These are phyloP conservation scores for Chimonanthus praecox DNA, from an alignment of 164 flowering plant species.

Conservation along the genomic window DNA sequence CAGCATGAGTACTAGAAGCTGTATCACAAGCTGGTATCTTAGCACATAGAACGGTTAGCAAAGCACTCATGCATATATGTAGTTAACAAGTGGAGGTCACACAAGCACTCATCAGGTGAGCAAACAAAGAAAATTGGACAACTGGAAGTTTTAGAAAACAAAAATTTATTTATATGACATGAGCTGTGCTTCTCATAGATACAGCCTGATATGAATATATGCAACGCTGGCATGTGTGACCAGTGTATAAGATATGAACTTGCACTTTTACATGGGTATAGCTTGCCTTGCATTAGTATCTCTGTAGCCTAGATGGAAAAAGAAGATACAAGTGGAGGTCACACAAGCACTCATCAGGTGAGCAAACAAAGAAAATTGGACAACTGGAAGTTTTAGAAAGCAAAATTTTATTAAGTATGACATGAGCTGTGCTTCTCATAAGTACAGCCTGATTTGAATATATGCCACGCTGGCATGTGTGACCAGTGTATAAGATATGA, in stretches of 20 bases:
- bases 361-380: not conserved
- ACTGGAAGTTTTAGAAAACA: not conserved
- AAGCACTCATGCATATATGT: not conserved
- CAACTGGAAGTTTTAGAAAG: too few species aligned
- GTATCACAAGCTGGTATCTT: not conserved
- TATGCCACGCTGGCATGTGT: not conserved
- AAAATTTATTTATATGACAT: not conserved
- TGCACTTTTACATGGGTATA: not conserved
- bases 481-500: not conserved
- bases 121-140: not conserved
- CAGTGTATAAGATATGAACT: not conserved
- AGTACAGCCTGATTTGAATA: not conserved
- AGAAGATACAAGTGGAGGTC: not conserved
- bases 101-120: not conserved
- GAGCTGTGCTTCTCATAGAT: not conserved
- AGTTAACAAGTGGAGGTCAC: not conserved
- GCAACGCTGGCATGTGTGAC: not conserved
- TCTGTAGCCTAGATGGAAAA: not conserved
- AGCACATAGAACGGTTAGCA: not conserved
- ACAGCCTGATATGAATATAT: not conserved
- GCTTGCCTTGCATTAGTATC: not conserved
- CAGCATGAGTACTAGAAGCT: not conserved
- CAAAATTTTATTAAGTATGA: not conserved
- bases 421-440: not conserved
- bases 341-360: not conserved